A percentile compares a stretch with the other conserved stretches of the same genome.
Evolutionary conservation across 164 flowering plant genomes (phyloP).

Genomic region (Annona cherimola): DNA sequence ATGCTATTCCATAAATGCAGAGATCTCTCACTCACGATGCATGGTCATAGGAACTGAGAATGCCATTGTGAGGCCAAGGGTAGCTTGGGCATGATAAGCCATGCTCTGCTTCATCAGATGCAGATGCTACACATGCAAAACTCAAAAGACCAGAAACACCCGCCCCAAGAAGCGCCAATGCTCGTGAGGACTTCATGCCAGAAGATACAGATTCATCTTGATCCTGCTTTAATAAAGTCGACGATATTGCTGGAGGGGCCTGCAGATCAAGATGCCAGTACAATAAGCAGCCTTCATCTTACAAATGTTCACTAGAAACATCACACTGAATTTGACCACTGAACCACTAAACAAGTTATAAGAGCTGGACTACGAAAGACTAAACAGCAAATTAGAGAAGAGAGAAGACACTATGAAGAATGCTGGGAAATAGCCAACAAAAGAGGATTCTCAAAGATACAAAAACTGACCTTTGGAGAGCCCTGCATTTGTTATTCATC

Average conservation of each 20-base stretch:
- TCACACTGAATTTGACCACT: too few relatives aligned
- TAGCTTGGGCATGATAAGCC: constrained; percentile 64
- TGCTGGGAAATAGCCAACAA: too few relatives aligned
- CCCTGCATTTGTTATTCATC: too few relatives aligned
- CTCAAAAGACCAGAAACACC: constrained; percentile 61
- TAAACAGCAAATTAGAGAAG: too few relatives aligned
- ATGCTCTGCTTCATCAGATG: constrained; percentile 76
- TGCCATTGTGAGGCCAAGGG: constrained; percentile 89
- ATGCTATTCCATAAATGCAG: neutral
- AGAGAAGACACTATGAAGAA: too few relatives aligned
- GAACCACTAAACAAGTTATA: too few relatives aligned
- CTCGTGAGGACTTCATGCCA: constrained; percentile 40
- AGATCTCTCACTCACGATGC: constrained; percentile 53
- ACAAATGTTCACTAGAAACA: too few relatives aligned
- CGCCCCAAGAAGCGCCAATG: constrained; percentile 60
- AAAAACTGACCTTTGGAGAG: too few relatives aligned
- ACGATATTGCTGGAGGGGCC: constrained; percentile 12
- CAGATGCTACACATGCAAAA: constrained; percentile 50
- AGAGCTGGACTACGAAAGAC: too few relatives aligned
- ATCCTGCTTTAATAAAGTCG: constrained; percentile 13
- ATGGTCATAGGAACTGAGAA: constrained; percentile 84
- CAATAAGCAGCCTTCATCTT: too few relatives aligned
- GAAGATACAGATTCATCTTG: constrained; percentile 35
- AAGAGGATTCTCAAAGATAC: too few relatives aligned
- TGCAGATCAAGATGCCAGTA: constrained; percentile 7